Conservation (phyloP, 129 eudicot genomes). For the Gnaphalium uliginosum region DNA sequence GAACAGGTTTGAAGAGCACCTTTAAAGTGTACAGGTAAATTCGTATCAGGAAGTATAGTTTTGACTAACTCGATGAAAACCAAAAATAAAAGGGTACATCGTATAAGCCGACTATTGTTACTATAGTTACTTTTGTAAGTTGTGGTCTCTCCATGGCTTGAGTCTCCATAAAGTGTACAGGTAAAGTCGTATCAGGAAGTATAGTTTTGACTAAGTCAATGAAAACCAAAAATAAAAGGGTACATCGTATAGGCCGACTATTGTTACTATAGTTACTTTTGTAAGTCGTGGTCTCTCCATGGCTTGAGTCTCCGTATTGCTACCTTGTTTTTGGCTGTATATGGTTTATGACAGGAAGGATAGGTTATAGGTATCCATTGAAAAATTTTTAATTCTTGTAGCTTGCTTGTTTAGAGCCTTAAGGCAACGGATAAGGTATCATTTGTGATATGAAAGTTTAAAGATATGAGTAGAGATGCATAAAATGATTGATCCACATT, state of each 20-base stretch:
- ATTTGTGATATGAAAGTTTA: background rate
- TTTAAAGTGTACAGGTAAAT: slow-evolving; percentile 14
- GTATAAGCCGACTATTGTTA: slow-evolving; percentile 1
- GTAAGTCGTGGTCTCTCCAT: background rate
- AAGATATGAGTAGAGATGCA: background rate
- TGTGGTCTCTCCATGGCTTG: background rate
- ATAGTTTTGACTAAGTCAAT: slow-evolving; percentile 5
- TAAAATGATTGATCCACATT: background rate
- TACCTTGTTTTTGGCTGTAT: slow-evolving; percentile 1
- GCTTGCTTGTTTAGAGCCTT: background rate
- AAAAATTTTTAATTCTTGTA: background rate
- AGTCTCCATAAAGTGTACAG: slow-evolving; percentile 9
- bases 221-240: background rate
- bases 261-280: background rate
- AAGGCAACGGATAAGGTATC: background rate
- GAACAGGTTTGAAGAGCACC: slow-evolving; percentile 44
- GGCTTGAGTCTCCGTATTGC: background rate
- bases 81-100: background rate
- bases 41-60: background rate
- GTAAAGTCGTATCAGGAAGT: background rate
- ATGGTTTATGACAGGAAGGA: background rate
- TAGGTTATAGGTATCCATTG: background rate
- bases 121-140: background rate
- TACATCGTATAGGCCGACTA: background rate
- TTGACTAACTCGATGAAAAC: slow-evolving; percentile 10